phyloP scores from a whole-genome alignment of 2,329 filamentous ascomycete genomes.

The Pseudogymnoascus sp. region DNA sequence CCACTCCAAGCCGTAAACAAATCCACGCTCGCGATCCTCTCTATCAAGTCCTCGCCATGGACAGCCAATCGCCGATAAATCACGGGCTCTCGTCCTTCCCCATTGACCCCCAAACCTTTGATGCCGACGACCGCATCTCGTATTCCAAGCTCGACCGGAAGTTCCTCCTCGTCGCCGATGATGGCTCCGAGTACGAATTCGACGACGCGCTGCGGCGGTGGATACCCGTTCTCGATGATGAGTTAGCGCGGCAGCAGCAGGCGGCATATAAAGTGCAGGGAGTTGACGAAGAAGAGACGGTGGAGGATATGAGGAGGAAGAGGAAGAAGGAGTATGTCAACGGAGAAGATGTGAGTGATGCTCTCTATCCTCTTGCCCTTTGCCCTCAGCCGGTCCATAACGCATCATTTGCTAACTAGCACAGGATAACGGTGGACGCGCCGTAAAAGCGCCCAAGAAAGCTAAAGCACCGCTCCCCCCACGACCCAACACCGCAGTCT shows the following conservation, averaged over 20 bases:
- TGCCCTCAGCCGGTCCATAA: background rate
- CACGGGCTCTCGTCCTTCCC: constrained; percentile 19
- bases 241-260: constrained; percentile 50
- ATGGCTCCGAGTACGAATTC: constrained; percentile 80
- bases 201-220: constrained; percentile 63
- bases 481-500: constrained; percentile 78
- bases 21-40: background rate
- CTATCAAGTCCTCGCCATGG: background rate
- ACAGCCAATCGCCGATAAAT: background rate
- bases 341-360: constrained; percentile 39
- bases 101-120: constrained; percentile 43
- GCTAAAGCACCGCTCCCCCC: constrained; percentile 26
- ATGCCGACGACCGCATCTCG: constrained; percentile 71
- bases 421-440: constrained; percentile 25
- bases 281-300: constrained; percentile 47
- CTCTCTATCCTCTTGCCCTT: background rate
- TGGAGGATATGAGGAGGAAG: constrained; percentile 39
- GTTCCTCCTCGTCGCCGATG: constrained; percentile 75
- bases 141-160: constrained; percentile 78
- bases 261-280: constrained; percentile 52
- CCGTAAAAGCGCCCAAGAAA: constrained; percentile 28
- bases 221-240: constrained; percentile 61
- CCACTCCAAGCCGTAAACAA: background rate
- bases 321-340: constrained; percentile 43
- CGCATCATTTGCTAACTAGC: constrained; percentile 11